phyloP scores from a whole-genome alignment of 176 grass and related monocot species.

The Chloris gayana region DNA sequence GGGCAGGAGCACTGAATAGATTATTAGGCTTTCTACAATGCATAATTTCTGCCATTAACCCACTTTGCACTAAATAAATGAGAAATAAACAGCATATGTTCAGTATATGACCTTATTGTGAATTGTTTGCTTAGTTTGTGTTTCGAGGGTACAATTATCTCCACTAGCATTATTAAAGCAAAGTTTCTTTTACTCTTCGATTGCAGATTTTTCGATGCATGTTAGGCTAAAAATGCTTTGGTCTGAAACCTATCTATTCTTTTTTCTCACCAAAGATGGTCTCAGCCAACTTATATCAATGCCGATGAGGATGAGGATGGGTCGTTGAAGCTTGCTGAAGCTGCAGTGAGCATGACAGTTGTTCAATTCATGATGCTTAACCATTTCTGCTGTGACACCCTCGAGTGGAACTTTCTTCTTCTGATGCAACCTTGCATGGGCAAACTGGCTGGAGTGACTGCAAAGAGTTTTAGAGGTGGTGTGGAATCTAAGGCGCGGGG shows the following conservation, averaged over 20 bases:
- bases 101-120: neutral
- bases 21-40: neutral
- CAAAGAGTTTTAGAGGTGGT: slow-evolving; percentile 25
- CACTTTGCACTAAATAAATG: neutral
- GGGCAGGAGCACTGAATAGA: neutral
- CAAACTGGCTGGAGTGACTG: slow-evolving; percentile 22
- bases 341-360: slow-evolving; percentile 55
- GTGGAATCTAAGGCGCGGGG: neutral
- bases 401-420: slow-evolving; percentile 51
- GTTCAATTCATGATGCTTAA: slow-evolving; percentile 46
- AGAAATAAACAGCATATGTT: neutral
- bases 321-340: slow-evolving; percentile 34
- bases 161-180: neutral
- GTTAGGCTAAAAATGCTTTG: slow-evolving; percentile 39
- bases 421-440: slow-evolving; percentile 38
- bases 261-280: slow-evolving; percentile 28
- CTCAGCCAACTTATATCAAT: neutral
- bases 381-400: slow-evolving; percentile 41
- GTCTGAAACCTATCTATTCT: slow-evolving; percentile 33
- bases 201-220: slow-evolving; percentile 51
- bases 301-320: slow-evolving; percentile 20
- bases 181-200: neutral
- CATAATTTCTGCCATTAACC: neutral
- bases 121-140: neutral
- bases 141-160: neutral